A percentile compares a stretch with the other conserved stretches of the same genome.
Conservation (phyloP, 2,329 filamentous ascomycete genomes). For the Madurella fahalii region DNA sequence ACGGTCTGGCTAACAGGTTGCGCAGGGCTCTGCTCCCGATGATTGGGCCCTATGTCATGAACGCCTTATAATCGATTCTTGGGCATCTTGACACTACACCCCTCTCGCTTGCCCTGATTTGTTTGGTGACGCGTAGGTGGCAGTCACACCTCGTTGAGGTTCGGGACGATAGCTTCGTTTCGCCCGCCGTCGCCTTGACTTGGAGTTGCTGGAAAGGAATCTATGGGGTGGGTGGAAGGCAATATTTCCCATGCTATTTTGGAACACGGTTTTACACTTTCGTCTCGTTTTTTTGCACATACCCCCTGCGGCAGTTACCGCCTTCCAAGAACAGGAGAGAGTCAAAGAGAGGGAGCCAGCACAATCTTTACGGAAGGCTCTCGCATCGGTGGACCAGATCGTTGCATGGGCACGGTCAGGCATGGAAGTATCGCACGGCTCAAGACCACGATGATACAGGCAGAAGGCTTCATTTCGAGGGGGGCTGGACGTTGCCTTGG, state of each 20-base stretch:
- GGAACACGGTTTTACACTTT: conserved; percentile 11
- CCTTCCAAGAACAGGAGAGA: conserved; percentile 9
- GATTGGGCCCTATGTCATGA: conserved; percentile 24
- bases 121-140: neutral
- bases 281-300: conserved; percentile 20
- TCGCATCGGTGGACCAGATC: neutral
- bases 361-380: conserved; percentile 2
- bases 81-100: neutral
- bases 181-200: neutral
- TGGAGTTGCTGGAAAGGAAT: conserved; percentile 12
- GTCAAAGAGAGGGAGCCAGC: neutral
- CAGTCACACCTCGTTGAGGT: neutral
- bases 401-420: neutral
- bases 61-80: conserved; percentile 17
- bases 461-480: neutral
- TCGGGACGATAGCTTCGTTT: neutral
- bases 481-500: conserved; percentile 3
- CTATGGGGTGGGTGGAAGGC: conserved; percentile 11
- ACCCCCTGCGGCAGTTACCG: conserved; percentile 20
- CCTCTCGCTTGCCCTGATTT: neutral
- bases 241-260: conserved; percentile 12
- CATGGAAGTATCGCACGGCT: neutral
- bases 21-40: conserved; percentile 25
- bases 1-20: conserved; percentile 1
- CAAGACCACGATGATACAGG: neutral